Base-by-base conservation (phyloP, 2,329 filamentous ascomycete genomes). In the Xylariales sp. region DNA sequence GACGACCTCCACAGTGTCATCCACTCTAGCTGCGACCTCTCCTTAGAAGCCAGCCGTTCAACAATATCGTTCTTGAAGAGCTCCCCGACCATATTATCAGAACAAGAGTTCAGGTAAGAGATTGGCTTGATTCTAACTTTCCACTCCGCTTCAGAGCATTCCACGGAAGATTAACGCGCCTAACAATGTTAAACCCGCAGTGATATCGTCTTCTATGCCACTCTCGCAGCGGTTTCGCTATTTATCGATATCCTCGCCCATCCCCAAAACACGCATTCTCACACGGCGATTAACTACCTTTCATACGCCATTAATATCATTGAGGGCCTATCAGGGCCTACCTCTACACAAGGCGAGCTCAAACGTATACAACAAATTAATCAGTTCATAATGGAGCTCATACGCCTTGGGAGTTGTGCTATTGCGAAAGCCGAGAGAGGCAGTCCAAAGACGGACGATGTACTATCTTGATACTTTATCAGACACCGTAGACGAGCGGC, bases 211-310 rank as follows among this genome's bases (percentile, higher is more conserved):
- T 55, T 55, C 18, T 62, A 56, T 5, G 30, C 16, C n/a, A 55
- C 43, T 36, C 50, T 62, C 18, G 57, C 50, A 1, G 50, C 55
- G 3, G 50, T 66, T 18, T 49, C 64, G 12, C 36, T 66, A 1
- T 66, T 61, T 34, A 66, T 66, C 43, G 64, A 66, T 7, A 57
- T 66, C 10, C 41, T 66, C 2, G 64, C 64, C 1, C 64, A 66
- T 62, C 64, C 64, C 10, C 50, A 39, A 36, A 45, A 34, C 18
- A 23, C 3, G 10, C 43, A 62, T 36, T 45, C 57, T 0, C 64
- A 52, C 23, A n/a, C 23, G 32, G 57, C 64, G 8, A 12, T 62
- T 14, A 53, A 43, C 6, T 18, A 45, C 43, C 64, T 66, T 0
- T n/a, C 34, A 36, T 62, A 50, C 4, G 57, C 50, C 12, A 28